Evolutionary conservation across 2,329 filamentous ascomycete species (phyloP).

Genomic region (Lachnellula cervina): DNA sequence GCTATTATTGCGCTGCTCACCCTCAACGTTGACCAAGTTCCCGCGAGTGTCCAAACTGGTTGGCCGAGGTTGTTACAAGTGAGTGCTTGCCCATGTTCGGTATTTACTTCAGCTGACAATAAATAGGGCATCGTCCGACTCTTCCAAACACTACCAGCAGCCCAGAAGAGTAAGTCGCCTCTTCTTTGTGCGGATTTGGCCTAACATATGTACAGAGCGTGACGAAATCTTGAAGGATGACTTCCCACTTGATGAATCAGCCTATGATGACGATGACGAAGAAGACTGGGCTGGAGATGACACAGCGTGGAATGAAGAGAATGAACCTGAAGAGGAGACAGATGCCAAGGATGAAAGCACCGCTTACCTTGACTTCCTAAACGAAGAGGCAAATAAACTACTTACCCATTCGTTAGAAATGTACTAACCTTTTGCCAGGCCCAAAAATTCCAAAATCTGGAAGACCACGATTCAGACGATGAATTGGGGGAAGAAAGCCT

Average conservation of each 20-base stretch:
- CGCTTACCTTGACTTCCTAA: slow-evolving; percentile 92
- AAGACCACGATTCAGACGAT: slow-evolving; percentile 69
- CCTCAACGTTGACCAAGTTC: slow-evolving; percentile 74
- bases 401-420: not conserved
- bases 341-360: slow-evolving; percentile 86
- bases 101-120: not conserved
- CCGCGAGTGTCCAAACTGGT: slow-evolving; percentile 86
- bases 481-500: slow-evolving; percentile 91
- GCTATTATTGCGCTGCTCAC: slow-evolving; percentile 84
- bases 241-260: slow-evolving; percentile 61
- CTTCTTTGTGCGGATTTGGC: not conserved
- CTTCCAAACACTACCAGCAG: slow-evolving; percentile 85
- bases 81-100: not conserved
- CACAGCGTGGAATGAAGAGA: slow-evolving; percentile 68
- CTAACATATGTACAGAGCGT: slow-evolving; percentile 55
- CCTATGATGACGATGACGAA: slow-evolving; percentile 66
- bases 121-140: slow-evolving; percentile 71
- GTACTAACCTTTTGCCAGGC: slow-evolving; percentile 48
- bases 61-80: slow-evolving; percentile 82
- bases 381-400: slow-evolving; percentile 64
- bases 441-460: slow-evolving; percentile 72
- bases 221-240: slow-evolving; percentile 91
- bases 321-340: slow-evolving; percentile 47
- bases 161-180: slow-evolving; percentile 67
- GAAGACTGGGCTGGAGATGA: slow-evolving; percentile 78